Percentiles rank a stretch among this genome's conserved stretches.
Evolutionary conservation across 129 eudicot genomes (phyloP).

Genomic region (Pseudognaphalium luteoalbum): DNA sequence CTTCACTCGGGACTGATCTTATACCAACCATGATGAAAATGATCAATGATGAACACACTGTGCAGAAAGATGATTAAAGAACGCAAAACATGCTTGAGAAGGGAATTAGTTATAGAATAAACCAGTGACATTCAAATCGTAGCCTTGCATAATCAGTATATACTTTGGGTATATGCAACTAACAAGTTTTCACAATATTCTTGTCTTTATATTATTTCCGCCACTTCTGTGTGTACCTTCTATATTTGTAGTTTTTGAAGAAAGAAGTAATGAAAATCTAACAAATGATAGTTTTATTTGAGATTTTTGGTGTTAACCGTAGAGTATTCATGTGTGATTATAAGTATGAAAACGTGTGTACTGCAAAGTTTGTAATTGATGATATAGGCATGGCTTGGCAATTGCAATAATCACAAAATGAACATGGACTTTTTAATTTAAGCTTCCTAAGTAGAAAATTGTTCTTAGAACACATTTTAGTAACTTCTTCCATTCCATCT

Average conservation of each 20-base stretch:
- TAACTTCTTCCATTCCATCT: background rate
- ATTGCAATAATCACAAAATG: background rate
- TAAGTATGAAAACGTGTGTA: background rate
- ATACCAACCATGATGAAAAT: constrained; percentile 25
- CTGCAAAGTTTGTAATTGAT: background rate
- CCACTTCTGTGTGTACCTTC: background rate
- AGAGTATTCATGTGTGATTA: background rate
- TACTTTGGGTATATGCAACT: background rate
- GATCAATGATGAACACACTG: constrained; percentile 6
- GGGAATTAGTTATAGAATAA: background rate
- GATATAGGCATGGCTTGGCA: background rate
- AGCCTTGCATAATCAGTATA: background rate
- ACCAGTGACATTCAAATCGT: background rate
- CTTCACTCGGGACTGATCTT: constrained; percentile 45
- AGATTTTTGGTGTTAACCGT: background rate
- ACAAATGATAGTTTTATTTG: background rate
- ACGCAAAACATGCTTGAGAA: background rate
- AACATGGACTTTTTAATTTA: background rate
- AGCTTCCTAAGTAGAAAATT: background rate
- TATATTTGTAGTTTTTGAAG: background rate
- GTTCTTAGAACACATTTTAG: background rate
- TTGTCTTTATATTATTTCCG: background rate
- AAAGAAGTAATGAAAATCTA: background rate
- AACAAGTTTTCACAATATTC: background rate
- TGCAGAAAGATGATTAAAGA: background rate